Conservation (phyloP, 1,139 yeast genomes). For the Sugiyamaella paludigena region DNA sequence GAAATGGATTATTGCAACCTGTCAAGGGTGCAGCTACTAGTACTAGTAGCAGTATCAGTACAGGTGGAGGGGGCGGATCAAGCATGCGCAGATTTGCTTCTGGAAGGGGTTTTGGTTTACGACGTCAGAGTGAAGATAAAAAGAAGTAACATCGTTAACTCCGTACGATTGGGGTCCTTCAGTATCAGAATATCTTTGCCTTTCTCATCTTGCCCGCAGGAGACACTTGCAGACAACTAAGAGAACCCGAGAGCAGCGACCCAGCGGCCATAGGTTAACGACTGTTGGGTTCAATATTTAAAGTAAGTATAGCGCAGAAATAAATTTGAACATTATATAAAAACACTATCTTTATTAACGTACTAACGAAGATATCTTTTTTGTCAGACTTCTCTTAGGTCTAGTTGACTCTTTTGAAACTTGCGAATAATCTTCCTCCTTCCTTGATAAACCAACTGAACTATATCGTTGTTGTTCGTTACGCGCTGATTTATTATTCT, state of each 20-base stretch:
- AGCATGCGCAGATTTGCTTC: slow-evolving; percentile 11
- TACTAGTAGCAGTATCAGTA: background rate
- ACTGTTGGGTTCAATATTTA: no score
- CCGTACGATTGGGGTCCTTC: no score
- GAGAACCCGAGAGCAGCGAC: no score
- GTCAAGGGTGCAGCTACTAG: background rate
- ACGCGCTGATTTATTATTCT: background rate
- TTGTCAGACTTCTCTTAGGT: background rate
- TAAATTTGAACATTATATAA: no score
- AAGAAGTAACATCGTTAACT: background rate
- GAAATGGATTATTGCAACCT: no score
- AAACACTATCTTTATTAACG: background rate
- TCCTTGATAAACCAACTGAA: background rate
- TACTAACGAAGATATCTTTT: background rate
- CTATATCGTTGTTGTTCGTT: background rate
- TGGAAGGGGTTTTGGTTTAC: slow-evolving; percentile 12
- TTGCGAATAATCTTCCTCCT: background rate
- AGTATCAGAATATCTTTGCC: no score
- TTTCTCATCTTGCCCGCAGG: no score
- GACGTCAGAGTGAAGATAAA: slow-evolving; percentile 9
- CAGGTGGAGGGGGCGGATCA: background rate
- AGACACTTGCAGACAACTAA: no score
- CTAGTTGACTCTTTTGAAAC: background rate
- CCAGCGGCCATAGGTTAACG: no score
- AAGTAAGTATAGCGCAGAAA: no score